phyloP scores from a whole-genome alignment of 441 rosid species.

The Mallotus japonicus region DNA sequence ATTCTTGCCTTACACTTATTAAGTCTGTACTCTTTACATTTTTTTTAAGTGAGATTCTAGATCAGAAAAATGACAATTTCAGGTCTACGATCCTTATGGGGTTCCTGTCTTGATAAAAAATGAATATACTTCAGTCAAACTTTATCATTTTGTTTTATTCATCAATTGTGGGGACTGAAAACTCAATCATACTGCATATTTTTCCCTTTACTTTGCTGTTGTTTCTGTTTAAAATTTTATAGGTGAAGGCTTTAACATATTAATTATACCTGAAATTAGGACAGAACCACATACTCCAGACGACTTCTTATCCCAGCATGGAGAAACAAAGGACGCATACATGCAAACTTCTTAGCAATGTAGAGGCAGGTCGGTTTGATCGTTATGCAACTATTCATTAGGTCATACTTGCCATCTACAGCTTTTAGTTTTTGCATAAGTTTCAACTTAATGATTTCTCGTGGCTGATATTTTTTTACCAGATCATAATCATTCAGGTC shows the following conservation, averaged over 20 bases:
- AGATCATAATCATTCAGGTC: constrained; percentile 36
- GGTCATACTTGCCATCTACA: constrained; percentile 9
- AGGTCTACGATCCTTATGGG: constrained; percentile 4
- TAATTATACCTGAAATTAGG: constrained; percentile 31
- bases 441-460: constrained; percentile 26
- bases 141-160: constrained; percentile 16
- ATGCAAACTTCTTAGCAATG: constrained; percentile 21
- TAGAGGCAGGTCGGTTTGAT: constrained; percentile 35
- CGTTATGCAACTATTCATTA: neutral
- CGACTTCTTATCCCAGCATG: constrained; percentile 27
- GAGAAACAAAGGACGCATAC: constrained; percentile 30
- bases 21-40: neutral
- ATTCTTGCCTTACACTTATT: neutral
- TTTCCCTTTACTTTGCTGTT: constrained; percentile 9
- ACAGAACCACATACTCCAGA: constrained; percentile 45
- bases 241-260: constrained; percentile 12
- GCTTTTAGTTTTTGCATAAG: constrained; percentile 17
- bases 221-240: constrained; percentile 8
- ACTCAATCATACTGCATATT: constrained; percentile 9
- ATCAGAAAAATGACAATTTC: neutral
- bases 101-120: neutral
- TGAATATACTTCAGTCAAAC: constrained; percentile 2
- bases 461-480: constrained; percentile 26
- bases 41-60: neutral
- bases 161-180: neutral